Base-by-base conservation (phyloP, 2,329 filamentous ascomycete genomes). In the Apiospora sp. region DNA sequence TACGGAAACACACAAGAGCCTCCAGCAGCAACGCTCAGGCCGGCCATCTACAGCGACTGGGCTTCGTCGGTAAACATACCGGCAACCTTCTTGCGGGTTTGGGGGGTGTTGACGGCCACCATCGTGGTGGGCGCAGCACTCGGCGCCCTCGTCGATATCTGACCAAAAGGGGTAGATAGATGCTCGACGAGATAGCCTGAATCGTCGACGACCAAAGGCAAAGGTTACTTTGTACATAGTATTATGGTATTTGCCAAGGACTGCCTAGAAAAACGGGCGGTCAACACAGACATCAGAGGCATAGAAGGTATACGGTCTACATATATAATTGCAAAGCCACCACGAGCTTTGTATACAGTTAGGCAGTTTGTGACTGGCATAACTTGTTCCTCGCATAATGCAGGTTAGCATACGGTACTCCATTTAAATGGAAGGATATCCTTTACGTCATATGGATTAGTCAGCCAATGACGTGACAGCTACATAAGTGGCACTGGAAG, bases 291-390 rank as follows among this genome's bases (percentile, higher is more conserved):
- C n/a, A 8, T 2, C 3, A 12, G 7, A 19, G n/a, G 19, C n/a
- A n/a, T 12, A n/a, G 19, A 7, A n/a, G 10, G 3, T 3, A 1
- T 12, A 0, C 46, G 10, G 7, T 49, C 4, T n/a, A 0, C 10
- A 10, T 8, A 49, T 49, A 22, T 3, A 7, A 10, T 0, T 49
- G 10, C n/a, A 22, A 49, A 49, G 46, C 22, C 8, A 49, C n/a
- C 8, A n/a, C 4, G 19, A n/a, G 22, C 10, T n/a, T n/a, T 16
- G 3, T 49, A 3, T n/a, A n/a, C 22, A n/a, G n/a, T 1, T n/a
- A 12, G n/a, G 6, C 22, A n/a, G 46, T 7, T 7, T n/a, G 19
- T n/a, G 46, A 49, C 46, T 49, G 7, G 7, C 7, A 49, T 4
- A 49, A 12, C 3, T 49, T 49, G 6, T 12, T 4, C 46, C 19